These are phyloP conservation scores for Microdochium trichocladiopsis DNA, from an alignment of 2,329 filamentous ascomycete genomes.

Conservation along the genomic window DNA sequence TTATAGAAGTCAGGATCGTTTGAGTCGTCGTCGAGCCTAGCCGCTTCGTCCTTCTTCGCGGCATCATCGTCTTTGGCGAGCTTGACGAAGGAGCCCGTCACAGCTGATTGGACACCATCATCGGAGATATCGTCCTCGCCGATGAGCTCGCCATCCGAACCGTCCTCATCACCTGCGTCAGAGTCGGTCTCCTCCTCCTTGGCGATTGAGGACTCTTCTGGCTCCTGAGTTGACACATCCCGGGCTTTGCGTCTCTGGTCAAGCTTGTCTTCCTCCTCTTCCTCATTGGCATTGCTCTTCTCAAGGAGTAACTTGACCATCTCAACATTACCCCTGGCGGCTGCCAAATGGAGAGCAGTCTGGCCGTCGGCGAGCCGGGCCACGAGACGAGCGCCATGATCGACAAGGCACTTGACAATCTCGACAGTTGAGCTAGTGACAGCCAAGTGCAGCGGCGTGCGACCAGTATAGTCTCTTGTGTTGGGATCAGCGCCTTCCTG, in stretches of 20 bases:
- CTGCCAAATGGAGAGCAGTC: slow-evolving; percentile 78
- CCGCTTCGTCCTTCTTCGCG: slow-evolving; percentile 27
- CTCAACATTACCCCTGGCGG: slow-evolving; percentile 57
- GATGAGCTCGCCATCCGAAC: slow-evolving; percentile 38
- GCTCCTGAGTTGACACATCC: slow-evolving; percentile 13
- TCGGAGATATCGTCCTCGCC: slow-evolving; percentile 40
- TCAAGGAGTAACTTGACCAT: slow-evolving; percentile 68
- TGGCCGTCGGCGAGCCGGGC: slow-evolving; percentile 71
- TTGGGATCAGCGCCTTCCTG: slow-evolving; percentile 66
- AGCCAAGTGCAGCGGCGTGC: slow-evolving; percentile 74
- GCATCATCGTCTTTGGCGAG: slow-evolving; percentile 39
- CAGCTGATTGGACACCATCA: slow-evolving; percentile 42
- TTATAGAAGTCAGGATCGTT: slow-evolving; percentile 75
- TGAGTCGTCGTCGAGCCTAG: slow-evolving; percentile 45
- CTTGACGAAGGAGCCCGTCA: slow-evolving; percentile 71
- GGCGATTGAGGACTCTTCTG: slow-evolving; percentile 12
- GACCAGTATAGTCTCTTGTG: slow-evolving; percentile 68
- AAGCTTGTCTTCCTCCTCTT: slow-evolving; percentile 53
- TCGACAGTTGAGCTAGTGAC: slow-evolving; percentile 60
- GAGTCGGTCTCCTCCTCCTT: slow-evolving; percentile 22
- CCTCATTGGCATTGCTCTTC: slow-evolving; percentile 69
- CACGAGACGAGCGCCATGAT: slow-evolving; percentile 65
- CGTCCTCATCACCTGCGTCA: slow-evolving; percentile 22
- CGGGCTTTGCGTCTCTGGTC: slow-evolving; percentile 37
- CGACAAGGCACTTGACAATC: slow-evolving; percentile 64